Conservation (phyloP, 768 basidiomycete genomes). For the Lentinula raphanica region DNA sequence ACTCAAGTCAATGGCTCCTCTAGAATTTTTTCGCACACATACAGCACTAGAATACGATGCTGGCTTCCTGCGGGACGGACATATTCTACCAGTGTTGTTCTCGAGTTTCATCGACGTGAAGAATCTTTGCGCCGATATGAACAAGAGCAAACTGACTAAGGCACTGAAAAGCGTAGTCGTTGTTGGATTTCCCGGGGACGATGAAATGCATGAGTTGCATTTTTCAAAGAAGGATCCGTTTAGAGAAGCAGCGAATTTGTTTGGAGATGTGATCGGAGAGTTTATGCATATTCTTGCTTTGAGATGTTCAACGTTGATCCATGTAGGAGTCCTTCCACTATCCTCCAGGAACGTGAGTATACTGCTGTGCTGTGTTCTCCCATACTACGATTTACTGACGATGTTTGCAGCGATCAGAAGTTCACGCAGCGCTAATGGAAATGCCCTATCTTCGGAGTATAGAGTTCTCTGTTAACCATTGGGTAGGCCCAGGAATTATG, state of each 20-base stretch:
- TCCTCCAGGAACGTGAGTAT: not conserved
- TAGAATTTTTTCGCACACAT: not conserved
- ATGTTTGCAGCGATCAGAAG: not conserved
- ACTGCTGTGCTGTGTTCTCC: too few relatives aligned
- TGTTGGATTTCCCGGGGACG: not conserved
- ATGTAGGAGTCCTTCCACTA: not conserved
- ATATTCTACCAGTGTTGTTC: not conserved
- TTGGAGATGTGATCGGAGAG: not conserved
- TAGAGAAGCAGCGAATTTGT: not conserved
- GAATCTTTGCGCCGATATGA: not conserved
- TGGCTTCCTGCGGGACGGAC: not conserved
- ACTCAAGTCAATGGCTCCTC: not conserved
- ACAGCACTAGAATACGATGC: not conserved
- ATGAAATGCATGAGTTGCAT: not conserved
- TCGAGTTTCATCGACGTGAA: not conserved
- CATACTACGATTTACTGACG: not conserved
- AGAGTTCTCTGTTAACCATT: not conserved
- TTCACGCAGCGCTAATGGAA: constrained; percentile 1
- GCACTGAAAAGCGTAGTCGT: not conserved
- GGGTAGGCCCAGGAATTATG: not conserved
- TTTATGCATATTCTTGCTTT: not conserved
- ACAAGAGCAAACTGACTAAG: not conserved
- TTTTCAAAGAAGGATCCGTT: not conserved
- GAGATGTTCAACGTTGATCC: not conserved
- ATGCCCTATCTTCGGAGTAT: constrained; percentile 3